Evolutionary conservation across 495 filamentous ascomycete genomes (phyloP).

Genomic region (Penicillium daleae): DNA sequence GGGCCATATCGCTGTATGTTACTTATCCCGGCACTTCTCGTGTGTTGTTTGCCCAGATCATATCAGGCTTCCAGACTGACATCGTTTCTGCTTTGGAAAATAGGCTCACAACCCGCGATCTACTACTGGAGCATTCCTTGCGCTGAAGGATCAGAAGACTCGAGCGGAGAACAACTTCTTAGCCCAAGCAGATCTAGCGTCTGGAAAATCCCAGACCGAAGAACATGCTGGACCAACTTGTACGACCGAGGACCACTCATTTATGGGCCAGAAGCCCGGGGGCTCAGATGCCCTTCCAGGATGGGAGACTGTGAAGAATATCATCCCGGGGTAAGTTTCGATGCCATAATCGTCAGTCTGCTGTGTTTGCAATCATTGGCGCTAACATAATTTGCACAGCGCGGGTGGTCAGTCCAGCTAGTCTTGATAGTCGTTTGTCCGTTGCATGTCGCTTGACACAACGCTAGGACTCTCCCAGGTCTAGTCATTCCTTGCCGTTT

Average conservation of each 20-base stretch:
- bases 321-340: slow-evolving; percentile 26
- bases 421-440: too few relatives aligned
- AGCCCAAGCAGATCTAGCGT: slow-evolving; percentile 22
- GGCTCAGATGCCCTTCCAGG: slow-evolving; percentile 39
- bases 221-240: slow-evolving; percentile 26
- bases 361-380: background rate
- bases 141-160: slow-evolving; percentile 39
- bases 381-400: background rate
- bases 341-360: background rate
- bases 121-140: slow-evolving; percentile 36
- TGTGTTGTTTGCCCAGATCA: background rate
- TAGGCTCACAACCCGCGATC: slow-evolving; percentile 30
- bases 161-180: slow-evolving; percentile 31
- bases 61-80: background rate
- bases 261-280: slow-evolving; percentile 41
- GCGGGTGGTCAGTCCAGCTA: background rate
- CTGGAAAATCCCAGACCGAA: background rate
- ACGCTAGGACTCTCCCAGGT: background rate
- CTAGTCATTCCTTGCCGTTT: background rate
- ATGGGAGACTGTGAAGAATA: slow-evolving; percentile 33
- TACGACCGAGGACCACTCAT: slow-evolving; percentile 42
- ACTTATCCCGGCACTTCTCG: too few relatives aligned
- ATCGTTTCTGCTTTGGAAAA: background rate
- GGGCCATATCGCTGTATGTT: slow-evolving; percentile 36
- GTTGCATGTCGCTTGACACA: background rate